Evolutionary conservation across 345 rosid genomes (phyloP).

Genomic region (Cochlearia excelsa): DNA sequence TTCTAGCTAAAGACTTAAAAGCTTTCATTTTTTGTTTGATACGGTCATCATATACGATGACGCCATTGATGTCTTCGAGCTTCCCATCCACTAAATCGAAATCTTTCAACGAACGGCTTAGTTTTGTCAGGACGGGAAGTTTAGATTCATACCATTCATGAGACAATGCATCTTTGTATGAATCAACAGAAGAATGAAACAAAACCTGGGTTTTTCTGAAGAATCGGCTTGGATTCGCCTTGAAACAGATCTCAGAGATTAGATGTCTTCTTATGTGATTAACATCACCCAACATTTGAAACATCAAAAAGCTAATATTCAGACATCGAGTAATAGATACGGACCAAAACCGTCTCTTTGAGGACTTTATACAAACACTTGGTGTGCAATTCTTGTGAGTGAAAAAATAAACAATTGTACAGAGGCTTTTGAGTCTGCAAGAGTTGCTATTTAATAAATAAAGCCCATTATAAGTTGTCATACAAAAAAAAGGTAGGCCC

Average conservation of each 20-base stretch:
- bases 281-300: constrained; percentile 13
- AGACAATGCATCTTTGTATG: constrained; percentile 36
- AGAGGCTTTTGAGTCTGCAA: too few relatives aligned
- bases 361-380: too few relatives aligned
- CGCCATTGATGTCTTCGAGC: constrained; percentile 45
- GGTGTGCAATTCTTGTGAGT: too few relatives aligned
- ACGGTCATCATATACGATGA: constrained; percentile 45
- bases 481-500: too few relatives aligned
- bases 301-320: not conserved
- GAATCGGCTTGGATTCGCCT: constrained; percentile 17
- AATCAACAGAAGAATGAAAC: constrained; percentile 40
- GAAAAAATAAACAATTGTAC: too few relatives aligned
- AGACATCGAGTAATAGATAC: not conserved
- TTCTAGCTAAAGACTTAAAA: constrained; percentile 61
- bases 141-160: constrained; percentile 49
- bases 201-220: constrained; percentile 28
- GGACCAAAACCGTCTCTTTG: not conserved
- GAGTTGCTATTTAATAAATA: too few relatives aligned
- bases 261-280: constrained; percentile 21
- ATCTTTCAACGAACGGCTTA: constrained; percentile 41
- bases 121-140: constrained; percentile 45
- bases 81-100: constrained; percentile 58
- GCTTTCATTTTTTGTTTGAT: constrained; percentile 43
- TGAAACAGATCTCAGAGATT: constrained; percentile 12
- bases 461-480: too few relatives aligned